phyloP scores from a whole-genome alignment of 768 basidiomycete species.

The Lactarius quietus region DNA sequence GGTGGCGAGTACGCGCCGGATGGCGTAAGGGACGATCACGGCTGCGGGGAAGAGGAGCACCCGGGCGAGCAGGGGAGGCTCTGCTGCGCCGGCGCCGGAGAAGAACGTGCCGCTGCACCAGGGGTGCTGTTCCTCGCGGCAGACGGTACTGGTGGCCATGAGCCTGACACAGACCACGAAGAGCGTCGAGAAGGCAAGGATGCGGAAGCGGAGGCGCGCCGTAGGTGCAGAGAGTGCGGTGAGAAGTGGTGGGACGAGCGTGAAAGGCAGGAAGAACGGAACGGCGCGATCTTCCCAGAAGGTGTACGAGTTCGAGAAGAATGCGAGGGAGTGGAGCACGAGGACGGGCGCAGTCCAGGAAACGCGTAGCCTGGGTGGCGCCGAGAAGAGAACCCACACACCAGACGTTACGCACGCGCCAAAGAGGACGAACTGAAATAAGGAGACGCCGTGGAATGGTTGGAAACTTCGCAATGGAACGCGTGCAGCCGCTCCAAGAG shows the following conservation, averaged over 20 bases:
- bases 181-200: slow-evolving; percentile 65
- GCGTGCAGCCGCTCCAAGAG: slow-evolving; percentile 2
- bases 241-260: slow-evolving; percentile 56
- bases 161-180: slow-evolving; percentile 67
- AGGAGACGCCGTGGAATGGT: slow-evolving; percentile 27
- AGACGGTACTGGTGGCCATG: slow-evolving; percentile 81
- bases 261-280: slow-evolving; percentile 68
- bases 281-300: slow-evolving; percentile 92
- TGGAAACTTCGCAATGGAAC: neutral
- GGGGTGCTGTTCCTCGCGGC: slow-evolving; percentile 91
- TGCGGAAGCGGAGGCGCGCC: slow-evolving; percentile 63
- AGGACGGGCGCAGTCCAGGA: slow-evolving; percentile 41
- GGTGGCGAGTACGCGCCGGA: slow-evolving; percentile 55
- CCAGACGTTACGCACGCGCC: slow-evolving; percentile 37
- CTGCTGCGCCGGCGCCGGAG: slow-evolving; percentile 61
- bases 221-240: slow-evolving; percentile 67
- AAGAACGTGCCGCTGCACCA: slow-evolving; percentile 91
- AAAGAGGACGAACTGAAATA: slow-evolving; percentile 18
- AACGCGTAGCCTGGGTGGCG: slow-evolving; percentile 30
- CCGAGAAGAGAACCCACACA: slow-evolving; percentile 30
- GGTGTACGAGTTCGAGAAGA: slow-evolving; percentile 95
- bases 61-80: slow-evolving; percentile 59
- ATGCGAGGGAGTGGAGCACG: slow-evolving; percentile 66
- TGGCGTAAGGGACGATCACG: slow-evolving; percentile 50
- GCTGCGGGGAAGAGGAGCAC: slow-evolving; percentile 55